phyloP scores from a whole-genome alignment of 2,329 filamentous ascomycete genomes.

The Coniella vitis region DNA sequence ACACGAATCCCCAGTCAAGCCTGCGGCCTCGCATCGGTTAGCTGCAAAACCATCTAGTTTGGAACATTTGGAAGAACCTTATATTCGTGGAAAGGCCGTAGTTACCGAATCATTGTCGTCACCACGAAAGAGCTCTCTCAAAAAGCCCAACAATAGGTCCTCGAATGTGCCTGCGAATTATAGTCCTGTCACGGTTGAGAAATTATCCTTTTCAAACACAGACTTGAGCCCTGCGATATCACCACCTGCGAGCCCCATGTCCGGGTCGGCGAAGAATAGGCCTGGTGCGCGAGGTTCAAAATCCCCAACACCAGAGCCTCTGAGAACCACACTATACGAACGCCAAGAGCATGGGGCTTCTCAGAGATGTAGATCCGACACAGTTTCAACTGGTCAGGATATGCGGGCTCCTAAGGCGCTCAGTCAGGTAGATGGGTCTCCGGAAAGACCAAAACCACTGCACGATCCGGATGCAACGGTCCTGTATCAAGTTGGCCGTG shows the following conservation, averaged over 20 bases:
- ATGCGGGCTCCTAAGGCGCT: not conserved
- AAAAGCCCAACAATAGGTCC: not conserved
- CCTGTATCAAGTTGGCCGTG: slow-evolving; percentile 3
- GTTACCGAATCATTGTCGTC: not conserved
- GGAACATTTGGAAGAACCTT: slow-evolving; percentile 8
- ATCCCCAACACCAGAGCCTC: not conserved
- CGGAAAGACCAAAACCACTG: slow-evolving; percentile 1
- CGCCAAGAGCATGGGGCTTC: not conserved
- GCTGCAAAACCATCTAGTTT: not conserved
- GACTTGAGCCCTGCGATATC: not conserved
- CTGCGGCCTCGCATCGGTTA: not conserved
- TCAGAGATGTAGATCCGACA: not conserved
- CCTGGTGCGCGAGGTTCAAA: not conserved
- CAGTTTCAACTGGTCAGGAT: not conserved
- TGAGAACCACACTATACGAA: not conserved
- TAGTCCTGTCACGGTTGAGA: not conserved
- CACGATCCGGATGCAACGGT: slow-evolving; percentile 3
- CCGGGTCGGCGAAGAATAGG: not conserved
- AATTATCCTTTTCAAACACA: not conserved
- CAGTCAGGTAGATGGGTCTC: not conserved
- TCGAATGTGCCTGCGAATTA: not conserved
- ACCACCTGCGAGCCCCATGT: not conserved
- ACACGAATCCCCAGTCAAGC: not conserved
- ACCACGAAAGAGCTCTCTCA: slow-evolving; percentile 13
- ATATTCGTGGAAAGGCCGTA: not conserved